Conservation (phyloP, 2,329 filamentous ascomycete species). For the Pyrenophora teres region DNA sequence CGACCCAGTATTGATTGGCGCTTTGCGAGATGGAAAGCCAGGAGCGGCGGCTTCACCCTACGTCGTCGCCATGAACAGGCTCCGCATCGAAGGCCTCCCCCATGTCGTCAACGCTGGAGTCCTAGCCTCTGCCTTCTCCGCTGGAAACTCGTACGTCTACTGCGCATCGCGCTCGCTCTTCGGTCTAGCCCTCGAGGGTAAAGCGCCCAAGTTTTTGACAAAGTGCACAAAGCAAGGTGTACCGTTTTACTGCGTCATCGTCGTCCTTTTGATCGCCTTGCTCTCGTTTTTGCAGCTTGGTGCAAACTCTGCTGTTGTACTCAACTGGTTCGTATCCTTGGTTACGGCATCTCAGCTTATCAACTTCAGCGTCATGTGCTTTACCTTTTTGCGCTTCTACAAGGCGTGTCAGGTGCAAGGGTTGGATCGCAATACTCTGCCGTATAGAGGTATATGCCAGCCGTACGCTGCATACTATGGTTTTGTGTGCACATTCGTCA, state of each 20-base stretch:
- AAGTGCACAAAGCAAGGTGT: slow-evolving; percentile 66
- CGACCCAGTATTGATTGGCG: slow-evolving; percentile 63
- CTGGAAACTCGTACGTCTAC: slow-evolving; percentile 62
- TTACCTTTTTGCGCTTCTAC: slow-evolving; percentile 74
- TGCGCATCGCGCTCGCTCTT: slow-evolving; percentile 60
- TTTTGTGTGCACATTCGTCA: slow-evolving; percentile 65
- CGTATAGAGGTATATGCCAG: slow-evolving; percentile 71
- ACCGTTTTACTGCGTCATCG: slow-evolving; percentile 71
- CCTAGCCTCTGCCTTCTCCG: slow-evolving; percentile 60
- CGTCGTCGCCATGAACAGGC: slow-evolving; percentile 63
- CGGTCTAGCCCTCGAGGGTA: slow-evolving; percentile 59
- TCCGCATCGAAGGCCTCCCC: slow-evolving; percentile 60
- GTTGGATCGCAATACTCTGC: slow-evolving; percentile 68
- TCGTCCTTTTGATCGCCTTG: slow-evolving; percentile 70
- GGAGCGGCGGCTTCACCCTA: slow-evolving; percentile 71
- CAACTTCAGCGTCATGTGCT: slow-evolving; percentile 60
- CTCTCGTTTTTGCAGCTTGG: slow-evolving; percentile 77
- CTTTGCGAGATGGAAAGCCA: slow-evolving; percentile 62
- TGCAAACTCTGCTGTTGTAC: slow-evolving; percentile 68
- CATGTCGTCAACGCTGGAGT: slow-evolving; percentile 65
- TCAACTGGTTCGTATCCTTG: slow-evolving; percentile 75
- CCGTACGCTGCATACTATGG: slow-evolving; percentile 74
- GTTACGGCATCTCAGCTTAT: slow-evolving; percentile 70
- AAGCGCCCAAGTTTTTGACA: slow-evolving; percentile 60
- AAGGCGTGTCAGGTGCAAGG: slow-evolving; percentile 72